Evolutionary conservation across 441 rosid genomes (phyloP), one percentile per base, ranked within the genome.

Genomic region (Metrosideros polymorpha): DNA sequence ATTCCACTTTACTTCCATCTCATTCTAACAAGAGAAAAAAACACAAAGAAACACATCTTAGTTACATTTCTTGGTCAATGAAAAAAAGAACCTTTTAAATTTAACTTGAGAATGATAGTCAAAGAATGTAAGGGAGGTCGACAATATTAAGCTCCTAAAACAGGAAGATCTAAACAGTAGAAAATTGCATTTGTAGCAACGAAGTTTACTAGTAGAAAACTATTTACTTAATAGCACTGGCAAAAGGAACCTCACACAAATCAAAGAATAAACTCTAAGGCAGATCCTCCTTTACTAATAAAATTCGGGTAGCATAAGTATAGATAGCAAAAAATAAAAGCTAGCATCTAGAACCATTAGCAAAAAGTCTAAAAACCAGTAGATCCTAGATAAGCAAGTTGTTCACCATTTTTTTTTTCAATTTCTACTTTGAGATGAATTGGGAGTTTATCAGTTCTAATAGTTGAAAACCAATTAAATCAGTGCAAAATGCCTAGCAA

Each of bases 1-100:
- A 97, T 50, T 97, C 99, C 59, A 91, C 91, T 89, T 97, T 95
- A 15, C 95, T 94, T 87, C 98, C 96, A 90, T 96, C 99, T 95
- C 99, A 63, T 93, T 95, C 98, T 97, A 55, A 55, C 29, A 10
- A 56, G 7, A 56, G 1, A 25, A 51, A 9, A 55, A 56, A 55
- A 25, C 0, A 56, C 30, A 56, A 25, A 56, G 61, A 56, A 56
- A 56, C 3, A 56, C 61, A 56, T 9, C 3, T 56, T 12, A 25
- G 61, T 27, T 56, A 56, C 30, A 56, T 55, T 56, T 25, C 3
- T 12, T 10, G 15, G 61, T 12, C 29, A 56, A 4, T 56, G 3
- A 56, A 56, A n/a, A 6, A 39, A 4, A 43, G n/a, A 22, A 29
- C 24, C 15, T 7, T 39, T 66, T 19, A 39, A 9, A 29, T 77